phyloP scores from a whole-genome alignment of 768 basidiomycete genomes.

The Mycena kentingensis region DNA sequence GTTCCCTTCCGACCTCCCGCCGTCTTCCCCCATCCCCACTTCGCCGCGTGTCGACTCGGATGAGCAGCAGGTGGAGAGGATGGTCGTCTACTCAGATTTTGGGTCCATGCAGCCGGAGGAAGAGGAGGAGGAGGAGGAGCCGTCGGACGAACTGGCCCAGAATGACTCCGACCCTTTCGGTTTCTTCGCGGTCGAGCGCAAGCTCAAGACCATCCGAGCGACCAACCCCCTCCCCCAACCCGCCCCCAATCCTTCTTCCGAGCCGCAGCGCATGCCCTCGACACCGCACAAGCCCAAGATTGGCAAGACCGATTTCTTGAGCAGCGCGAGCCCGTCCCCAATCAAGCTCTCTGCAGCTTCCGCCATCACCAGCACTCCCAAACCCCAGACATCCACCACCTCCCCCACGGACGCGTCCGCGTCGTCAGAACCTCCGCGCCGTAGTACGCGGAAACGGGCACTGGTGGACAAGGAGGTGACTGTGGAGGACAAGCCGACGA shows the following conservation, averaged over 20 bases:
- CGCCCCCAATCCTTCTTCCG: conserved; percentile 10
- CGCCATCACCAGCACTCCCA: not conserved
- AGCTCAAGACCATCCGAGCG: conserved; percentile 46
- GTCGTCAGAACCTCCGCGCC: conserved; percentile 19
- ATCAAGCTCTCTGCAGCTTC: conserved; percentile 30
- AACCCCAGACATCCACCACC: not conserved
- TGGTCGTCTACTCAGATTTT: conserved; percentile 2
- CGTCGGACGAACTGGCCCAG: conserved; percentile 17
- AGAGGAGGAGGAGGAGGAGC: conserved; percentile 19
- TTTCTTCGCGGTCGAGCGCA: conserved; percentile 55
- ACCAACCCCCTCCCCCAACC: conserved; percentile 23
- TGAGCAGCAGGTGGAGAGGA: conserved; percentile 7
- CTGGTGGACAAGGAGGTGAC: not conserved
- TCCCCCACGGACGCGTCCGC: conserved; percentile 10
- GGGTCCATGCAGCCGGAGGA: conserved; percentile 5
- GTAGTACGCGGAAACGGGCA: conserved; percentile 14
- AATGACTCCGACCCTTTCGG: conserved; percentile 56
- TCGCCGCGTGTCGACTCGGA: conserved; percentile 4
- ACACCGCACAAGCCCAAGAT: conserved; percentile 36
- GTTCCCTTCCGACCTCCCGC: conserved; percentile 22
- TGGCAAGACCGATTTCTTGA: conserved; percentile 37
- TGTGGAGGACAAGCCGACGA: conserved; percentile 11
- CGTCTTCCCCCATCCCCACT: conserved; percentile 19
- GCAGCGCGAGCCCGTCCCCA: conserved; percentile 41
- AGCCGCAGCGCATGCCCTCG: conserved; percentile 28